Conservation (phyloP, 1,139 yeast species). For the Spathaspora jeffriesii region DNA sequence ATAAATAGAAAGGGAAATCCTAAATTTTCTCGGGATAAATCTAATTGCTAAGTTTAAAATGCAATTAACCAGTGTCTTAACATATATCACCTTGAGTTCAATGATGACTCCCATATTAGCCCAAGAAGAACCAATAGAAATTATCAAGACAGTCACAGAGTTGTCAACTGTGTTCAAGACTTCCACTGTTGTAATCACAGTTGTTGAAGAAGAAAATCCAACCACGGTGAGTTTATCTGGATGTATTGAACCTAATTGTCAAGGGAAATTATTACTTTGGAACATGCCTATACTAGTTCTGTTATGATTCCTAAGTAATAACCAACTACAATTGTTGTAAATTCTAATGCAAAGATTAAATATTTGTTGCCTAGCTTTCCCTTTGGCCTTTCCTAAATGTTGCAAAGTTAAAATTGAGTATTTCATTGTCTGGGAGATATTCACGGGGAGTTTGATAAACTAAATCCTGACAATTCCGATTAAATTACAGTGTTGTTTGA, state of each 20-base stretch:
- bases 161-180: neutral
- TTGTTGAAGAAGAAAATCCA: neutral
- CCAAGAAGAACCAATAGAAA: neutral
- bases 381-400: too few species aligned
- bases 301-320: too few species aligned
- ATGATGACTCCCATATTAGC: neutral
- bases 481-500: too few species aligned
- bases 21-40: neutral
- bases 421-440: too few species aligned
- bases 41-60: too few species aligned
- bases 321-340: too few species aligned
- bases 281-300: neutral
- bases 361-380: too few species aligned
- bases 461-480: too few species aligned
- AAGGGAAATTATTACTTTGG: neutral
- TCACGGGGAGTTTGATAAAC: too few species aligned
- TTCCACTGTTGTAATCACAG: neutral
- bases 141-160: neutral
- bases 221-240: neutral
- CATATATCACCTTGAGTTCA: neutral
- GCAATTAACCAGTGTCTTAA: neutral
- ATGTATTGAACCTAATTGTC: neutral
- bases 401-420: too few species aligned
- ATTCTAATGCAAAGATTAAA: too few species aligned
- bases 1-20: neutral